phyloP scores from a whole-genome alignment of 805 yeast species.

The Lipomyces sp. region DNA sequence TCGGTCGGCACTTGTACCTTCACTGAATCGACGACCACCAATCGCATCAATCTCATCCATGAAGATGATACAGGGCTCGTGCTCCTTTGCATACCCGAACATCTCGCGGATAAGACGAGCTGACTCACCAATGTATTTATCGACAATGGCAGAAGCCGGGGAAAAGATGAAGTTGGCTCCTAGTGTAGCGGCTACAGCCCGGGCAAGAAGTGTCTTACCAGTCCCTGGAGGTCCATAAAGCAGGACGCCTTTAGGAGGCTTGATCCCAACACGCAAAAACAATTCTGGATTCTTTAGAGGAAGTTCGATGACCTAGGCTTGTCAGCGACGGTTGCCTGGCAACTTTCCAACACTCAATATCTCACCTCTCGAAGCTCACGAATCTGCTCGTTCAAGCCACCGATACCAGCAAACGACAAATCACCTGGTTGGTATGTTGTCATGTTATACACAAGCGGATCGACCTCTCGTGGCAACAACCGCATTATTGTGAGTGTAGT shows the following conservation, averaged over 20 bases:
- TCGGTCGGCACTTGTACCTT: conserved; percentile 98
- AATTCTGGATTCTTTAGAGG: conserved; percentile 97
- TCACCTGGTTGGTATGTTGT: conserved; percentile 98
- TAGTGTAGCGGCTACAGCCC: conserved; percentile 97
- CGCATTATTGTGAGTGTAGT: conserved; percentile 98
- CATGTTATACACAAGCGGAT: conserved; percentile 97
- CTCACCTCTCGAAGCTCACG: conserved; percentile 85
- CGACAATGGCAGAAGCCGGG: conserved; percentile 98
- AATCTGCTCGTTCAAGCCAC: conserved; percentile 95
- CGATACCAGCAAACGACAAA: conserved; percentile 90
- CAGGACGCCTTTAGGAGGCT: conserved; percentile 98
- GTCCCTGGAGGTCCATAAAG: conserved; percentile 99
- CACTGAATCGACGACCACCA: conserved; percentile 97
- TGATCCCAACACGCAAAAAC: conserved; percentile 93
- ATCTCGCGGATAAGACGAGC: conserved; percentile 96
- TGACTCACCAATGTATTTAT: conserved; percentile 96
- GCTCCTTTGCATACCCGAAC: conserved; percentile 97
- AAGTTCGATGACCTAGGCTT: conserved; percentile 80
- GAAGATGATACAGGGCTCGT: conserved; percentile 96
- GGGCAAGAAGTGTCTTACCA: conserved; percentile 93
- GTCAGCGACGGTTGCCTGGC: background rate
- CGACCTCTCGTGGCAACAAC: conserved; percentile 95
- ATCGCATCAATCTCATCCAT: conserved; percentile 99
- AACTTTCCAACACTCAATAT: background rate
- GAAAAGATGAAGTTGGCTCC: conserved; percentile 97